Base-by-base conservation (phyloP, 1,284 basidiomycete genomes). In the Apiotrichum brassicae region DNA sequence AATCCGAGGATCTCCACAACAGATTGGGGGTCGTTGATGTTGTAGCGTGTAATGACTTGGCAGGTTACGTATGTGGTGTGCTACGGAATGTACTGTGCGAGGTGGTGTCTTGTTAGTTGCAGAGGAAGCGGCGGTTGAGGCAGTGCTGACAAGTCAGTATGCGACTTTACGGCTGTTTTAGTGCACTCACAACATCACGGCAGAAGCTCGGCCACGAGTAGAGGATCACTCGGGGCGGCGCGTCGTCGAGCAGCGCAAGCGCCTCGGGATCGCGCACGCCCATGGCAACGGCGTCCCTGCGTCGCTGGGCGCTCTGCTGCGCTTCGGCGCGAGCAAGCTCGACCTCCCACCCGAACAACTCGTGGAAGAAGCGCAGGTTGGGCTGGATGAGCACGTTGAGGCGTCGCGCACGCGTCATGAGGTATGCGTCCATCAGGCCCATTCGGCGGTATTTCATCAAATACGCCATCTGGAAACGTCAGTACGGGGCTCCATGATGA, bases 371-470 rank as follows among this genome's bases (percentile, higher is more conserved):
- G 37, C 90, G 80, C 80, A 95, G 85, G 63, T 94, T 94, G 16
- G 92, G 92, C 75, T 97, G 92, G 59, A 95, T 94, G 54, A 92
- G 78, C 44, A 92, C 84, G 49, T 72, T 74, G 51, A 75, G 56
- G 9, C 70, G 56, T 39, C 69, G 53, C 19, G 66, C 69, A 25
- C 72, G 61, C 8, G 69, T 71, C 53, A 71, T 54, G 58, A 97
- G 78, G 74, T 97, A 97, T 22, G 91, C 88, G 64, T 93, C 89
- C 56, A 93, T 88, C 47, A 97, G 82, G 36, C 86, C 84, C 46
- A 95, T 76, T 36, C 80, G 77, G n/a, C 92, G 81, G 66, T 93
- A 83, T 66, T 92, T 87, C 92, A 97, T 97, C 62, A 95, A 86
- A 72, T 97, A 97, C 9, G 93, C 94, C 65, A 98, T 93, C 81